Evolutionary conservation across 1,139 yeast genomes (phyloP).

Genomic region (Debaryomycetaceae sp.): DNA sequence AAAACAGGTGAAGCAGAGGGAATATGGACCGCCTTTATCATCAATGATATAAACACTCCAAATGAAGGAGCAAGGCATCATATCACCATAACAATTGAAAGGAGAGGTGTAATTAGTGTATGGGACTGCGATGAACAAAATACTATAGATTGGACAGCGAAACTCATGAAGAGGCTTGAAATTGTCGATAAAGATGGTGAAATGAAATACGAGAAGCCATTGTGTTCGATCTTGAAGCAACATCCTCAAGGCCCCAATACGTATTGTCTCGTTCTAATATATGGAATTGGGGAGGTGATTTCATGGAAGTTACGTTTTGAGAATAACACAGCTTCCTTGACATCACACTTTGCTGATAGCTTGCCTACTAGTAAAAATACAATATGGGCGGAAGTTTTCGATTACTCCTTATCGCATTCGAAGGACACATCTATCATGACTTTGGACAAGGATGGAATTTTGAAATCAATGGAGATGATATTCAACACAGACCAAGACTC

Average conservation of each 20-base stretch:
- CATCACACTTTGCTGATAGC: conserved; percentile 20
- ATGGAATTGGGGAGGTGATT: conserved; percentile 19
- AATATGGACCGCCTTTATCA: conserved; percentile 30
- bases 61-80: conserved; percentile 23
- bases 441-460: conserved; percentile 52
- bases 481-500: conserved; percentile 4
- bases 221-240: conserved; percentile 24
- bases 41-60: conserved; percentile 28
- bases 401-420: conserved; percentile 37
- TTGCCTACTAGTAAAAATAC: conserved; percentile 30
- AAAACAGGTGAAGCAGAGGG: conserved; percentile 10
- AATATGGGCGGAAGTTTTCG: conserved; percentile 56
- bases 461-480: conserved; percentile 38
- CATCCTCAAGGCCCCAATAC: conserved; percentile 9
- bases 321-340: conserved; percentile 13
- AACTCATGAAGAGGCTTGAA: conserved; percentile 16
- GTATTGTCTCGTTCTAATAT: conserved; percentile 26
- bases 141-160: conserved; percentile 28
- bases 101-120: conserved; percentile 52
- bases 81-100: conserved; percentile 48
- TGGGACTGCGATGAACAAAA: conserved; percentile 57
- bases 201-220: conserved; percentile 15
- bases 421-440: conserved; percentile 45
- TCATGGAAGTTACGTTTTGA: conserved; percentile 26
- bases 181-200: conserved; percentile 9